phyloP scores from a whole-genome alignment of 371 early-diverging fungal genomes.

The Chytridiales sp. region DNA sequence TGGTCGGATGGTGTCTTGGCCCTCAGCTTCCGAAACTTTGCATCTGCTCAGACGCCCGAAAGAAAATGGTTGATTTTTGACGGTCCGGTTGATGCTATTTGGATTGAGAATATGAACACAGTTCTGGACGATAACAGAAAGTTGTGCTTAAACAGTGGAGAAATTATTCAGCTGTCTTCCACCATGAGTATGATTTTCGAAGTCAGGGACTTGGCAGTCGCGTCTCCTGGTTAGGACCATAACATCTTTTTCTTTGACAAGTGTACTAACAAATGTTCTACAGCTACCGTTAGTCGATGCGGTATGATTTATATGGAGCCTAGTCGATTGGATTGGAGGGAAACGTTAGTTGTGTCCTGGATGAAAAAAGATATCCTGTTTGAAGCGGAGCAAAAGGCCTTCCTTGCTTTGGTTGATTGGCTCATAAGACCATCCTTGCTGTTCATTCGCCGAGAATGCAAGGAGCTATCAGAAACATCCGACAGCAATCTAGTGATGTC shows the following conservation, averaged over 20 bases:
- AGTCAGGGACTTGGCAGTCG: slow-evolving; percentile 51
- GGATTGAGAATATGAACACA: slow-evolving; percentile 66
- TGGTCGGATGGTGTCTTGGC: slow-evolving; percentile 62
- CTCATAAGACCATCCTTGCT: slow-evolving; percentile 37
- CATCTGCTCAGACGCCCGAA: slow-evolving; percentile 47
- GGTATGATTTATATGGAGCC: slow-evolving; percentile 62
- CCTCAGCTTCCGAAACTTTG: slow-evolving; percentile 49
- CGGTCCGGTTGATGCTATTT: slow-evolving; percentile 57
- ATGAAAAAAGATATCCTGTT: slow-evolving; percentile 29
- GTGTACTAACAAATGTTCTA: not conserved
- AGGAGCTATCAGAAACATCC: slow-evolving; percentile 45
- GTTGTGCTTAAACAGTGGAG: slow-evolving; percentile 58
- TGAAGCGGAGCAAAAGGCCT: slow-evolving; percentile 36
- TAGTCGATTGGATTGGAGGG: slow-evolving; percentile 48
- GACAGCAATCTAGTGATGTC: slow-evolving; percentile 47
- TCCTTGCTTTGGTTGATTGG: slow-evolving; percentile 45
- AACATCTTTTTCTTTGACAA: not conserved
- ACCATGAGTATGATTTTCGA: slow-evolving; percentile 61
- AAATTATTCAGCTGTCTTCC: slow-evolving; percentile 56
- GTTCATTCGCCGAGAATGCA: slow-evolving; percentile 43
- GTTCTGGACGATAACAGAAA: slow-evolving; percentile 62
- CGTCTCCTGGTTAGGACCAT: slow-evolving; percentile 50
- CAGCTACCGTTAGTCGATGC: slow-evolving; percentile 60
- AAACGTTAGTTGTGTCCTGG: slow-evolving; percentile 51
- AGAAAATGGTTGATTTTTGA: slow-evolving; percentile 62